Evolutionary conservation across 345 rosid species (phyloP), one percentile per base, ranked within the genome.

Genomic region (Punica granatum): DNA sequence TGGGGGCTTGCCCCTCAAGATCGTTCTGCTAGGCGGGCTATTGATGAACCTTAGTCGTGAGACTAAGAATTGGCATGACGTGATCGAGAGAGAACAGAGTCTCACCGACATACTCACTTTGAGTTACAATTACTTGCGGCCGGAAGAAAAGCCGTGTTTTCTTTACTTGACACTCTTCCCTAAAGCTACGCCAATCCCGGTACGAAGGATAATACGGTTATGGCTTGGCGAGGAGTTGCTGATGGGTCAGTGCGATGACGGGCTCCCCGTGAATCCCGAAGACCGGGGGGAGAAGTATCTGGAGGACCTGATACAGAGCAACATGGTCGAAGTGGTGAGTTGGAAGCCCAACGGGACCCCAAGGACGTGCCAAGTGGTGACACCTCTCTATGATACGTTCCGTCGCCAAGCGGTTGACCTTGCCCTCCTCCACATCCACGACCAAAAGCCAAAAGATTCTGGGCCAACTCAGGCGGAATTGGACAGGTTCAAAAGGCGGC

Each of bases 171-270:
- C 49, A 11, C 59, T 76, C 15, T 76, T 76, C 37, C 75, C 75
- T 23, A 37, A 61, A 28, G 59, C 41, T 14, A 26, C 12, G 31
- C 58, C 60, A 2, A 69, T 76, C 51, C 62, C 69, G 0, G 67
- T 23, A 2, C 69, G 79, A 58, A 76, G 68, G 74, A 65, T 76
- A 34, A 21, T 69, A 12, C 42, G 66, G 7, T 62, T 76, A 26
- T 76, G 79, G 79, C 69, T 68, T 44, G 75, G 73, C 1, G 79
- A 76, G 71, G 79, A 67, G 23, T 33, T 72, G 41, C 66, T 70
- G 34, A 23, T 0, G 6, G 21, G n/a, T n/a, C n/a, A n/a, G n/a
- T n/a, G n/a, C n/a, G n/a, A n/a, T n/a, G n/a, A n/a, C n/a, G n/a
- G n/a, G n/a, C n/a, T n/a, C n/a, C n/a, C n/a, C n/a, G n/a, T n/a